These are phyloP conservation scores for Dactylonectria macrodidyma DNA, from an alignment of 2,329 filamentous ascomycete genomes.

Conservation along the genomic window DNA sequence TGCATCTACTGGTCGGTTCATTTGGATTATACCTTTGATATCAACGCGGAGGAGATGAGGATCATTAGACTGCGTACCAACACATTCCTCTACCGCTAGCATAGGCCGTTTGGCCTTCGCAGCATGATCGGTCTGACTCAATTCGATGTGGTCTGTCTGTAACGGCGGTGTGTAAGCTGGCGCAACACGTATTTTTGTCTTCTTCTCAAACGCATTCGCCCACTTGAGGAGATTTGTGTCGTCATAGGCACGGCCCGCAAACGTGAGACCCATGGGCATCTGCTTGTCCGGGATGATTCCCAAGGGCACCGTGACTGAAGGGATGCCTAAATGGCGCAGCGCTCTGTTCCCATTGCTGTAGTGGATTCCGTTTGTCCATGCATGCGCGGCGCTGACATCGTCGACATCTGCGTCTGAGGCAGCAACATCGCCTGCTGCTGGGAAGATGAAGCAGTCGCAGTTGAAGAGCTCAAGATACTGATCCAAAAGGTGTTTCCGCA, in stretches of 20 bases:
- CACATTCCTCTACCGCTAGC: neutral
- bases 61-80: neutral
- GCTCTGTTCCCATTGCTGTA: slow-evolving; percentile 31
- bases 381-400: neutral
- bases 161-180: slow-evolving; percentile 30
- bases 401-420: slow-evolving; percentile 15
- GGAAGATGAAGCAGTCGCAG: slow-evolving; percentile 16
- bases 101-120: neutral
- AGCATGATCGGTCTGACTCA: neutral
- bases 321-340: slow-evolving; percentile 29
- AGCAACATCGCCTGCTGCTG: slow-evolving; percentile 25
- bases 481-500: slow-evolving; percentile 64
- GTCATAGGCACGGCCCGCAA: slow-evolving; percentile 19
- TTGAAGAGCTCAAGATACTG: slow-evolving; percentile 48
- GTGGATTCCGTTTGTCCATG: slow-evolving; percentile 23
- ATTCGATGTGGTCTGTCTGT: slow-evolving; percentile 10
- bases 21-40: neutral
- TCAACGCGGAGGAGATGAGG: neutral
- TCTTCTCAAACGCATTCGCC: slow-evolving; percentile 34
- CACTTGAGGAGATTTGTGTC: slow-evolving; percentile 15
- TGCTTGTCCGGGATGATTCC: slow-evolving; percentile 24
- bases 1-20: neutral
- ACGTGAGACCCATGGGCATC: slow-evolving; percentile 30
- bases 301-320: slow-evolving; percentile 29
- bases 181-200: slow-evolving; percentile 16